phyloP scores from a whole-genome alignment of 495 filamentous ascomycete genomes.

The Podospora comata region DNA sequence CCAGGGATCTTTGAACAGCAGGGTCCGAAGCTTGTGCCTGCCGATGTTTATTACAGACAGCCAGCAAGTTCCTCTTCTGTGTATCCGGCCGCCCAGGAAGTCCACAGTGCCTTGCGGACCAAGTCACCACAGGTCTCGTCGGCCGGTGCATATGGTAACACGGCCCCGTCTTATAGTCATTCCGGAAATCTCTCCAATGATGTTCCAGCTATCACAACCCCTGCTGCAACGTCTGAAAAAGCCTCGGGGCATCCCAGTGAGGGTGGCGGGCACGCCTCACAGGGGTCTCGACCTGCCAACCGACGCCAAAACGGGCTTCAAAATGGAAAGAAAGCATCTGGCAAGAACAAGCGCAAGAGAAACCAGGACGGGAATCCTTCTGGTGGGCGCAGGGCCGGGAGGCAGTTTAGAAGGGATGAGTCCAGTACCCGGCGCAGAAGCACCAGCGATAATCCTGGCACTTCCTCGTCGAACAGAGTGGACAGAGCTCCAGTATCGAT shows the following conservation, averaged over 20 bases:
- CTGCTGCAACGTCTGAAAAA: slow-evolving; percentile 7
- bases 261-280: slow-evolving; percentile 12
- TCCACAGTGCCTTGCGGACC: background rate
- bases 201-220: background rate
- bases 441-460: slow-evolving; percentile 20
- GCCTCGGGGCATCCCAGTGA: background rate
- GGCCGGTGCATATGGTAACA: background rate
- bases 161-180: background rate
- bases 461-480: background rate
- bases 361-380: background rate
- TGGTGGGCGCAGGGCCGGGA: slow-evolving; percentile 17
- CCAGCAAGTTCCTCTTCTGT: background rate
- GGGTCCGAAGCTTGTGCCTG: background rate
- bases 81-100: background rate
- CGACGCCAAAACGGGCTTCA: slow-evolving; percentile 10
- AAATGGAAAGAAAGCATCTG: slow-evolving; percentile 7
- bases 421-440: slow-evolving; percentile 29
- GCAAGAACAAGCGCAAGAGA: slow-evolving; percentile 19
- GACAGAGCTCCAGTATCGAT: background rate
- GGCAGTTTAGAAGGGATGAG: slow-evolving; percentile 32
- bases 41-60: background rate
- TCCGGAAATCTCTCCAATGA: background rate
- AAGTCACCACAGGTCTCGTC: background rate
- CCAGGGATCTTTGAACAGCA: slow-evolving; percentile 35
- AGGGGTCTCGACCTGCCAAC: background rate